phyloP scores from a whole-genome alignment of 2,329 filamentous ascomycete genomes.

The Talaromyces amestolkiae region DNA sequence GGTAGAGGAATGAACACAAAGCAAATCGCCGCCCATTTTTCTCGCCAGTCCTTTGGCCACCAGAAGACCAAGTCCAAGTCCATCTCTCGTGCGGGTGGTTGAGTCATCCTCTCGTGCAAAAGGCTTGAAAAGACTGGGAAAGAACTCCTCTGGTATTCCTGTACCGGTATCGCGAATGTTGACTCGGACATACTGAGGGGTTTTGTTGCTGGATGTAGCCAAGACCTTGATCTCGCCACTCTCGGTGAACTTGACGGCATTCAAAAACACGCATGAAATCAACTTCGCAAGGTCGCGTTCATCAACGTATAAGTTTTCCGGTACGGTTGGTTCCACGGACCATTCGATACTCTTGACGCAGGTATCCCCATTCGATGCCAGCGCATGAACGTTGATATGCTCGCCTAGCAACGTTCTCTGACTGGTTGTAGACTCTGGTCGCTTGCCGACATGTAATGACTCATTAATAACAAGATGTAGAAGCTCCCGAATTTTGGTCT shows the following conservation, averaged over 20 bases:
- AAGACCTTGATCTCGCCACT: slow-evolving; percentile 59
- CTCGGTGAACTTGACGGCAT: slow-evolving; percentile 70
- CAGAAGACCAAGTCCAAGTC: slow-evolving; percentile 65
- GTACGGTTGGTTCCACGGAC: slow-evolving; percentile 48
- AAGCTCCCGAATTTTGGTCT: slow-evolving; percentile 47
- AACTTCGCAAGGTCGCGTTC: slow-evolving; percentile 63
- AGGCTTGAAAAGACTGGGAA: slow-evolving; percentile 66
- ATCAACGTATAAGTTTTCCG: slow-evolving; percentile 52
- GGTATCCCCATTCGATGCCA: slow-evolving; percentile 45
- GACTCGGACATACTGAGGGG: slow-evolving; percentile 56
- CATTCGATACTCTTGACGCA: slow-evolving; percentile 47
- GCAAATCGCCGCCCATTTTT: slow-evolving; percentile 66
- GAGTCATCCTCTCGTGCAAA: slow-evolving; percentile 69
- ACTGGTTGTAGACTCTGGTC: slow-evolving; percentile 48
- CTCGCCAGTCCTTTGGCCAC: slow-evolving; percentile 70
- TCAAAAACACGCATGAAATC: slow-evolving; percentile 62
- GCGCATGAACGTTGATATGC: slow-evolving; percentile 45
- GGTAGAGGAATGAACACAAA: slow-evolving; percentile 62
- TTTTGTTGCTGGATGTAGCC: slow-evolving; percentile 52
- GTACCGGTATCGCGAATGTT: slow-evolving; percentile 65
- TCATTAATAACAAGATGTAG: slow-evolving; percentile 49
- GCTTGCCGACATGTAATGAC: slow-evolving; percentile 47
- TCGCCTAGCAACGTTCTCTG: slow-evolving; percentile 46
- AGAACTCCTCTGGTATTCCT: slow-evolving; percentile 65
- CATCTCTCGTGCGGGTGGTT: slow-evolving; percentile 65